Base-by-base conservation (phyloP, 352 stramenopile genomes). In the Pythium aquatile region DNA sequence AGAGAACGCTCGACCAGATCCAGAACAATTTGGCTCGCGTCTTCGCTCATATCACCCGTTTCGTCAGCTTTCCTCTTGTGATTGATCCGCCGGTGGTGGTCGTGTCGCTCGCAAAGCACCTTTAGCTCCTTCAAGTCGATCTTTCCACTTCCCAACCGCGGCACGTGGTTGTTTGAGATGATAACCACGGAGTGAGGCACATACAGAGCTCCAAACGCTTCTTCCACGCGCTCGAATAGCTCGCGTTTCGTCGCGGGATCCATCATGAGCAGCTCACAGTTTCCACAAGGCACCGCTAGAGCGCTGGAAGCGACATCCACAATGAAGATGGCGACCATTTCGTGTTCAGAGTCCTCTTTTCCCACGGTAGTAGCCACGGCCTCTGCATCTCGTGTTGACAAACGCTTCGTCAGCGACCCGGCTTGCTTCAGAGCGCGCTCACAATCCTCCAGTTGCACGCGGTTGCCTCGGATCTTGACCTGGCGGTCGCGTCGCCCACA, bases 381-480 rank as follows among this genome's bases (percentile, higher is more conserved):
- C 14, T 53, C 37, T 1, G 37, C 10, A 11, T 51, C 44, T 28
- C 24, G 17, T 30, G 33, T 29, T 20, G 32, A 42, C 16, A 35
- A 20, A 17, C 39, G 9, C n/a, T 14, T 61, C 37, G 13, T 28
- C 29, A 42, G 9, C 9, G 53, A 58, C 17, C 16, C 53, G 5
- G 39, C 46, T 6, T 42, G 17, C 46, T 55, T 39, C 6, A 87
- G 69, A 28, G 57, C 58, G 54, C 69, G 63, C 51, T 88, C 81
- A 10, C 87, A 71, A 5, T 72, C 76, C 33, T 85, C 76, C 26
- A 90, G 68, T 46, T 83, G 70, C 26, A 90, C 55, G 24, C 72
- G 69, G 17, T 83, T 76, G 32, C 81, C 81, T 28, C 77, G 67
- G 57, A 88, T 75, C 54, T 90, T 90, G 9, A 90, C 71, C 35